Conservation (phyloP, 2,329 filamentous ascomycete species). For the Monilinia polystroma region DNA sequence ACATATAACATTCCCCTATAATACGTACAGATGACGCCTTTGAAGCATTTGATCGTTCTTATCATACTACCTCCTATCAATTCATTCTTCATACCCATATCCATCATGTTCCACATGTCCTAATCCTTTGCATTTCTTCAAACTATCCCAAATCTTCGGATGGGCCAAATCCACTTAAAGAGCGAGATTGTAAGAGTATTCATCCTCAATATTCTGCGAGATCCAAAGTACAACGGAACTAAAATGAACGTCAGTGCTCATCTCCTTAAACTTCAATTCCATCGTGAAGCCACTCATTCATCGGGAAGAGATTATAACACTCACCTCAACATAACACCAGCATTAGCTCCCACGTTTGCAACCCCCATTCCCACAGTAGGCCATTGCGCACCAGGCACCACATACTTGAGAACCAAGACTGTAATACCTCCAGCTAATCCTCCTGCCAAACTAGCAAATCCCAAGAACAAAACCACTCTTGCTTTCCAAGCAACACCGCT, state of each 20-base stretch:
- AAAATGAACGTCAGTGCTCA: slow-evolving; percentile 27
- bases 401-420: slow-evolving; percentile 64
- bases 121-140: slow-evolving; percentile 8
- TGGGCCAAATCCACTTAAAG: slow-evolving; percentile 43
- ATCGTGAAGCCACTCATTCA: neutral
- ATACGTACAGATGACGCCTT: slow-evolving; percentile 20
- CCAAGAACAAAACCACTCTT: slow-evolving; percentile 64
- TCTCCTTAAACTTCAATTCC: neutral
- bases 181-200: slow-evolving; percentile 67
- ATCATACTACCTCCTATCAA: slow-evolving; percentile 1
- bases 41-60: slow-evolving; percentile 8
- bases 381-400: slow-evolving; percentile 57
- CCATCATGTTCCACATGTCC: neutral
- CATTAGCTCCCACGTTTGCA: slow-evolving; percentile 66
- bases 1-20: slow-evolving; percentile 14
- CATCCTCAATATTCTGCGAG: slow-evolving; percentile 71
- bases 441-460: slow-evolving; percentile 63
- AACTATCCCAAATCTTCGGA: neutral
- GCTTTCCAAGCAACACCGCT: slow-evolving; percentile 67
- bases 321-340: slow-evolving; percentile 59
- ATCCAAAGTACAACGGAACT: slow-evolving; percentile 66
- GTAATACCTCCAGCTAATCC: slow-evolving; percentile 70
- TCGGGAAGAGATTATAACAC: slow-evolving; percentile 28
- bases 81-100: slow-evolving; percentile 15
- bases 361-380: slow-evolving; percentile 64